phyloP scores from a whole-genome alignment of 78 protist species.

The Cavenderia fasciculata region DNA sequence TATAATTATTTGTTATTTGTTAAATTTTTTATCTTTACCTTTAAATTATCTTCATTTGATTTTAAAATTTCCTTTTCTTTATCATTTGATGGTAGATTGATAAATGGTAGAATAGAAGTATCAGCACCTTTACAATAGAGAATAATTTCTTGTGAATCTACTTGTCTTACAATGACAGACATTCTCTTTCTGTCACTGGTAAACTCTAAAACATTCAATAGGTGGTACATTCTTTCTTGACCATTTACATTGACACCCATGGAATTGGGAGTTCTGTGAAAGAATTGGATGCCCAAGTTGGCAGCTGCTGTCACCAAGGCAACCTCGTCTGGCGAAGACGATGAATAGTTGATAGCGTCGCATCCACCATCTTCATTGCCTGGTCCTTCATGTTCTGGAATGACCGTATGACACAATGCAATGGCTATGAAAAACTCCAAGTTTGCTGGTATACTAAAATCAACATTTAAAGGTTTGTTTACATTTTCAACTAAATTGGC shows the following conservation, averaged over 20 bases:
- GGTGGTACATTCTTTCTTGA: constrained; percentile 38
- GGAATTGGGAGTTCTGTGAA: constrained; percentile 30
- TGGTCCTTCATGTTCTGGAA: constrained; percentile 47
- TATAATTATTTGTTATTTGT: no score
- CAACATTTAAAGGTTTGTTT: neutral
- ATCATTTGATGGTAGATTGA: neutral
- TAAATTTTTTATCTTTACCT: no score
- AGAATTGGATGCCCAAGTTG: constrained; percentile 37
- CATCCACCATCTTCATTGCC: neutral
- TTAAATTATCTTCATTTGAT: constrained; percentile 22
- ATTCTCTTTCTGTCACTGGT: constrained; percentile 92
- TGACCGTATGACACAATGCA: constrained; percentile 92
- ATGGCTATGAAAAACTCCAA: constrained; percentile 80
- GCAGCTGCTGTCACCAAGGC: constrained; percentile 87
- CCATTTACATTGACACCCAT: neutral
- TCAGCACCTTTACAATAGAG: constrained; percentile 95
- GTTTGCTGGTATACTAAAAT: constrained; percentile 7
- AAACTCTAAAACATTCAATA: constrained; percentile 91
- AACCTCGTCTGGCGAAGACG: constrained; percentile 91
- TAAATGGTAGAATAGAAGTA: constrained; percentile 42
- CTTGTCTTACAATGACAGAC: constrained; percentile 85
- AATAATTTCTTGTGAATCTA: constrained; percentile 7
- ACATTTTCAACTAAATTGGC: no score
- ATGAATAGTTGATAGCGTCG: constrained; percentile 15
- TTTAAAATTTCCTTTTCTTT: neutral